Conservation (phyloP, 2,329 filamentous ascomycete species). For the Aciculosporium take region DNA sequence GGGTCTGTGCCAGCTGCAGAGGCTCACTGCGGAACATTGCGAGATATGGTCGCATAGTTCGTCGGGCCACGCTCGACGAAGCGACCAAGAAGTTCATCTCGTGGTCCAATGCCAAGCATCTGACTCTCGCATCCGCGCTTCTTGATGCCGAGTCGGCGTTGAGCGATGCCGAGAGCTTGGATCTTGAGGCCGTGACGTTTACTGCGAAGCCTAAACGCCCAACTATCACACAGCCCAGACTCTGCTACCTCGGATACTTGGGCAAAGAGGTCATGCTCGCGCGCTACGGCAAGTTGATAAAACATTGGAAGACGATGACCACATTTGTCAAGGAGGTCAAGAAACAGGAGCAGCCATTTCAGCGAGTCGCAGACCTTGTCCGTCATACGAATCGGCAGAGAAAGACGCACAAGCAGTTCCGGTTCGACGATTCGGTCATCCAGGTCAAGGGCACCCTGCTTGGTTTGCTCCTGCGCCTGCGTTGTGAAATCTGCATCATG, state of each 20-base stretch:
- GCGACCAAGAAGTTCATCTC: conserved; percentile 50
- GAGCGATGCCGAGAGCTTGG: neutral
- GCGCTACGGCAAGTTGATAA: neutral
- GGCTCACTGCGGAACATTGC: conserved; percentile 40
- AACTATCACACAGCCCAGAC: neutral
- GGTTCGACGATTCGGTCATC: conserved; percentile 20
- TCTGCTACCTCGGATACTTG: neutral
- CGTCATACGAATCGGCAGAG: conserved; percentile 21
- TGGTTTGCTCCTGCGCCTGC: conserved; percentile 29
- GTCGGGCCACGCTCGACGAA: conserved; percentile 46
- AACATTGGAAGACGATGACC: conserved; percentile 6
- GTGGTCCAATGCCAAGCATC: conserved; percentile 26
- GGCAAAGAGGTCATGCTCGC: neutral
- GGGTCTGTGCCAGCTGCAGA: conserved; percentile 46
- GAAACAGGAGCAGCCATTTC: conserved; percentile 34
- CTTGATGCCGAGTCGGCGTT: conserved; percentile 7
- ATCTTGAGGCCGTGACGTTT: neutral
- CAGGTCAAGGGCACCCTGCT: conserved; percentile 26
- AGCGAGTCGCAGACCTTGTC: conserved; percentile 30
- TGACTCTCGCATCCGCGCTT: conserved; percentile 5
- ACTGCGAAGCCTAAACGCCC: neutral
- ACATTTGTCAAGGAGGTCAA: conserved; percentile 15
- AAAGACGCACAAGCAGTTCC: conserved; percentile 14
- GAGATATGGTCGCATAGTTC: conserved; percentile 48
- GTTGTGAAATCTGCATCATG: conserved; percentile 34